A percentile compares a stretch with the other conserved stretches of the same genome.
Conservation (phyloP, 768 basidiomycete species). For the Boletus rubroflammeus region DNA sequence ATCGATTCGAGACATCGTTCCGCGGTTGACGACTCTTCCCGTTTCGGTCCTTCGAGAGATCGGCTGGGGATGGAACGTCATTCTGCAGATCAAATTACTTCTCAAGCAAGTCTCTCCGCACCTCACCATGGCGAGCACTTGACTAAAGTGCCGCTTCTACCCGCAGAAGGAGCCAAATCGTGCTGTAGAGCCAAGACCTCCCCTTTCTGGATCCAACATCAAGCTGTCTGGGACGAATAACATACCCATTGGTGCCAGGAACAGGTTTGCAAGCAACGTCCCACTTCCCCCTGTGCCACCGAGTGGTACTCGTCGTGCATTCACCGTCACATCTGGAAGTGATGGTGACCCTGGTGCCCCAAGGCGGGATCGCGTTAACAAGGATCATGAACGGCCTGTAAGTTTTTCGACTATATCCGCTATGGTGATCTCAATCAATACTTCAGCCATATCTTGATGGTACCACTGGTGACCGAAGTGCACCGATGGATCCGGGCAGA, state of each 20-base stretch:
- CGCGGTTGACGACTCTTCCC: constrained; percentile 11
- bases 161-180: constrained; percentile 22
- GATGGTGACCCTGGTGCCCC: constrained; percentile 20
- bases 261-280: constrained; percentile 19
- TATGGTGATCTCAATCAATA: constrained; percentile 6
- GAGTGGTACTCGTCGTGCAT: background rate
- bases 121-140: background rate
- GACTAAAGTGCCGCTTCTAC: background rate
- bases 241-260: constrained; percentile 28
- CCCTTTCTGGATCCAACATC: constrained; percentile 15
- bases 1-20: constrained; percentile 19
- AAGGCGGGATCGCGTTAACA: constrained; percentile 15
- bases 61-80: constrained; percentile 19
- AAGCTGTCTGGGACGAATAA: constrained; percentile 34
- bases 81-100: constrained; percentile 10
- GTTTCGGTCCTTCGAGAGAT: constrained; percentile 18
- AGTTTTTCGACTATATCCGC: background rate
- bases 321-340: constrained; percentile 7
- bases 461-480: background rate
- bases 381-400: constrained; percentile 26
- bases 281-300: background rate
- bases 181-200: constrained; percentile 10
- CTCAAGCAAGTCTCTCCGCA: constrained; percentile 16
- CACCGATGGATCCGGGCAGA: background rate
- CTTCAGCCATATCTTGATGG: constrained; percentile 18